Evolutionary conservation across 768 basidiomycete genomes (phyloP).

Genomic region (Mycena capillaripes): DNA sequence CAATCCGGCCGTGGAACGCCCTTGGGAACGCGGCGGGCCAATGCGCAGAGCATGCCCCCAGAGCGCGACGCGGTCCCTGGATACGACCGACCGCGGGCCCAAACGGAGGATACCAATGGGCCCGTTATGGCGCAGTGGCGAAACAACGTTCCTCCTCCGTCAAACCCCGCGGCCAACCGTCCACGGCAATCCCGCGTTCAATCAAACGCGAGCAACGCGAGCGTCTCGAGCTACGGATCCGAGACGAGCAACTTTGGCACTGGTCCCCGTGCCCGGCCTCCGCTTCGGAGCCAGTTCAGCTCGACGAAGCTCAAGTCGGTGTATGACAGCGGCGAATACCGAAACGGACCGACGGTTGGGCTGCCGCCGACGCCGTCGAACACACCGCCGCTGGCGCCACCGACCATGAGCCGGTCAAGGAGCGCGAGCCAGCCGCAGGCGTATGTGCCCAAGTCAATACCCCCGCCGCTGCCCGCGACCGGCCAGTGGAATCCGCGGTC

Average conservation of each 20-base stretch:
- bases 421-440: conserved; percentile 86
- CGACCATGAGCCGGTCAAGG: conserved; percentile 69
- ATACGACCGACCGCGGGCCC: conserved; percentile 72
- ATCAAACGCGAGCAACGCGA: conserved; percentile 58
- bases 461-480: conserved; percentile 68
- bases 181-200: conserved; percentile 58
- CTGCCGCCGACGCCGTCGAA: conserved; percentile 43
- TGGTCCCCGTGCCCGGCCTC: conserved; percentile 51
- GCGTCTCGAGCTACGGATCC: conserved; percentile 53
- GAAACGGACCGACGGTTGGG: conserved; percentile 40
- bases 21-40: conserved; percentile 68
- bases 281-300: conserved; percentile 79
- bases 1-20: conserved; percentile 79
- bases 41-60: conserved; percentile 69
- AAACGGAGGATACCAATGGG: conserved; percentile 78
- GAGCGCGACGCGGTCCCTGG: conserved; percentile 65
- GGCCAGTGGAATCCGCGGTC: conserved; percentile 62
- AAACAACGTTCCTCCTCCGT: conserved; percentile 57
- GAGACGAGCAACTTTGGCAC: conserved; percentile 58
- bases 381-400: conserved; percentile 35
- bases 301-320: conserved; percentile 69
- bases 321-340: conserved; percentile 64
- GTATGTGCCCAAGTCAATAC: conserved; percentile 69
- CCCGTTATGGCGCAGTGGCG: conserved; percentile 77
- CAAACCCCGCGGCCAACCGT: conserved; percentile 44